Evolutionary conservation across 208 protist species (phyloP), one percentile per base, ranked within the genome.

Genomic region (Angomonas deanei): DNA sequence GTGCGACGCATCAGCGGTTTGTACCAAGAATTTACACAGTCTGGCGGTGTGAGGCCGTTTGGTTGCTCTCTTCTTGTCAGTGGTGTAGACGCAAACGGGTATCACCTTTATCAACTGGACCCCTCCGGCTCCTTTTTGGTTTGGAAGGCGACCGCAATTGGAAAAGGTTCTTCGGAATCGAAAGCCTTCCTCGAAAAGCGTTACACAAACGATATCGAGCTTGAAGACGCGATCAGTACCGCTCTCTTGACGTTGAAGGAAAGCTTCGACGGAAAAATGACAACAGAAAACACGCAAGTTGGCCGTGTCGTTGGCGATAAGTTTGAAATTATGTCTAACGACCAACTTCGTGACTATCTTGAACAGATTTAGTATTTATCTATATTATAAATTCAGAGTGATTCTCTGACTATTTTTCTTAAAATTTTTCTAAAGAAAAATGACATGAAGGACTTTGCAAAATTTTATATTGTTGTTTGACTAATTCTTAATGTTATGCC

Each of bases 131-230:
- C 98, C 6, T 99, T 98, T 79, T 99, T 87, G 72, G 92, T 96
- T 3, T 99, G 99, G 99, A 99, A 99, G 84, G 99, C 99, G 3
- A 96, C 98, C 10, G 97, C 98, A 0, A 99, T 99, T 72, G 99
- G 99, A 26, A 98, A 99, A 55, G 97, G 97, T 67, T 97, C 93
- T 64, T 69, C 94, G 6, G 98, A 98, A 53, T 95, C 97, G 13
- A 99, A 99, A 68, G 98, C 96, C 4, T 99, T 99, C 65, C 68
- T 99, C 30, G 98, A 99, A 82, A 99, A 99, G 82, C 93, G 97
- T 13, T 99, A 98, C 72, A 97, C 85, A 53, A 92, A 92, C 24
- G 98, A 99, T 57, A 98, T 99, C 66, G 97, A 99, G 61, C 75
- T 99, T 5, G 98, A 99, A 66, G 99, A 99, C 87, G 98, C 98